Evolutionary conservation across 768 basidiomycete species (phyloP).

Genomic region (Trametes villosa): DNA sequence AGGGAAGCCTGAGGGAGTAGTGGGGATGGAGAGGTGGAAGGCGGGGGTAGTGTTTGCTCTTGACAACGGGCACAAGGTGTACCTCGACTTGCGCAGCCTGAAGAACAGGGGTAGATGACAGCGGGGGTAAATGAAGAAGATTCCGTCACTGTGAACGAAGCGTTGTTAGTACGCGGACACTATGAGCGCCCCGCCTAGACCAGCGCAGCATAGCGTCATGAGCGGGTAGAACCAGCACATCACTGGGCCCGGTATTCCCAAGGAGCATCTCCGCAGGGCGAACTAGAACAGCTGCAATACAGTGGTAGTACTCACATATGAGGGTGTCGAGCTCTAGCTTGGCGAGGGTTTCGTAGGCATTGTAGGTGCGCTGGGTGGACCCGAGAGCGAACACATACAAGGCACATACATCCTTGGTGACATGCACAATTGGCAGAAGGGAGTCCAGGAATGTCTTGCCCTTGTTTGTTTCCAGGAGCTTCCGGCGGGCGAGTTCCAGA

Average conservation of each 20-base stretch:
- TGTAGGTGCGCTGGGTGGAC: constrained; percentile 37
- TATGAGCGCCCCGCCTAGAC: neutral
- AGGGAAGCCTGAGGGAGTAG: constrained; percentile 51
- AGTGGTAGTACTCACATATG: constrained; percentile 49
- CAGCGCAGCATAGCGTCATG: no score
- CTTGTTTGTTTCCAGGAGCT: constrained; percentile 45
- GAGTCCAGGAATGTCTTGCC: constrained; percentile 49
- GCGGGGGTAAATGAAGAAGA: constrained; percentile 49
- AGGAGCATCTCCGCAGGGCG: neutral
- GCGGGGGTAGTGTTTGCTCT: constrained; percentile 20
- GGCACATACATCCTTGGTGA: constrained; percentile 45
- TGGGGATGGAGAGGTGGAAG: constrained; percentile 21
- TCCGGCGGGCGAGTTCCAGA: constrained; percentile 61
- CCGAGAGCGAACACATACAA: constrained; percentile 65
- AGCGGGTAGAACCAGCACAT: neutral
- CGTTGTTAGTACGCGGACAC: neutral
- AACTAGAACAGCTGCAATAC: neutral
- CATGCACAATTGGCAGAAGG: constrained; percentile 54
- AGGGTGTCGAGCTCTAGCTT: constrained; percentile 53
- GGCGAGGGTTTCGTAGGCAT: constrained; percentile 39
- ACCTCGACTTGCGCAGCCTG: constrained; percentile 45
- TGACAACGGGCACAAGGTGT: constrained; percentile 47
- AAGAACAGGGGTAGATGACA: constrained; percentile 58
- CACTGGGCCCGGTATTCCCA: neutral
- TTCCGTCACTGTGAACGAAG: constrained; percentile 43